Base-by-base conservation (phyloP, 2,329 filamentous ascomycete genomes). In the Diaporthe sp. region DNA sequence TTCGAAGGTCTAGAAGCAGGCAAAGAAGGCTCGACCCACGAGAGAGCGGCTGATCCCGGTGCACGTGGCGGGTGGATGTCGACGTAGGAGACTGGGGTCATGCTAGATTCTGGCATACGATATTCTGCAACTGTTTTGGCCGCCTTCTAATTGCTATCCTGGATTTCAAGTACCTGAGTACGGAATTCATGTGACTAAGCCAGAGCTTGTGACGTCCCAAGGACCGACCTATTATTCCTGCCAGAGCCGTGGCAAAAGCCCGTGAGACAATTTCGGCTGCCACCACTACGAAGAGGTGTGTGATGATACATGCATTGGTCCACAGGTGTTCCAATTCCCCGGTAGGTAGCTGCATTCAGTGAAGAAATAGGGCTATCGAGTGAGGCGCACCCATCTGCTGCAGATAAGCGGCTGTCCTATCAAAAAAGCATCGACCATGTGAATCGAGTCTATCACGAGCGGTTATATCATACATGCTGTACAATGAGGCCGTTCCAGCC, bases 21-120 rank as follows among this genome's bases (percentile, higher is more conserved):
- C 5, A 15, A 51, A 28, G 42, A 15, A 49, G 34, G 5, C 28
- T 67, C 44, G 63, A 51, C 63, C 63, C 63, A 51, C 44, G 44
- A 51, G 0, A 9, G 12, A 34, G 10, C 63, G 63, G 63, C 63
- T 67, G 63, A n/a, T 51, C 28, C 42, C 63, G 63, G 9, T 49
- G 63, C 63, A 68, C 63, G 63, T 68, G 63, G 47, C 28, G 47
- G 13, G 63, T 68, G 63, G 63, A 53, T 68, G 44, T 51, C 28
- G 20, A 65, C 20, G 61, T 49, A 67, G 7, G 22, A 37, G 63
- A 67, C 63, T 67, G 63, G 63, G 63, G 44, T 37, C 63, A 37
- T 67, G 61, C 61, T 42, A 34, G 42, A 37, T 34, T 34, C 39
- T 15, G 22, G 61, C 10, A 31, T 49, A n/a, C 51, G 44, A 51